Evolutionary conservation across 116 monocot genomes (phyloP).

Genomic region (Cymodocea nodosa): DNA sequence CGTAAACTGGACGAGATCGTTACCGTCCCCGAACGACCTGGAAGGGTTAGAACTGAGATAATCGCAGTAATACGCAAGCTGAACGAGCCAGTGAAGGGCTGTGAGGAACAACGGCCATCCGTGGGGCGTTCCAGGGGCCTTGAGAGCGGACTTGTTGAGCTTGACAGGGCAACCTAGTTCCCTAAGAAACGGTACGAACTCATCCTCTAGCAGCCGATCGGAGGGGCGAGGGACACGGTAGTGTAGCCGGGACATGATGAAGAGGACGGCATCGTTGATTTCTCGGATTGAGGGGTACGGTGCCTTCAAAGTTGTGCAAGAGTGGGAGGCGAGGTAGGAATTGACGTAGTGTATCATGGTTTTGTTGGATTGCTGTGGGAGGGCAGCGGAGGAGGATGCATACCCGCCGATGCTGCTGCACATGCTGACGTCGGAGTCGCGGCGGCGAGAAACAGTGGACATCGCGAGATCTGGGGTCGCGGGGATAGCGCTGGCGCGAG

Average conservation of each 20-base stretch:
- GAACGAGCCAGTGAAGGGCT: constrained; percentile 64
- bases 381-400: background rate
- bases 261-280: constrained; percentile 31
- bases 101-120: constrained; percentile 62
- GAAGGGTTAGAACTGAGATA: constrained; percentile 11
- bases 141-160: constrained; percentile 57
- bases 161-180: constrained; percentile 49
- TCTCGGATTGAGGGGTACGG: constrained; percentile 61
- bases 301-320: constrained; percentile 21
- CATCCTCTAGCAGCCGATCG: constrained; percentile 31
- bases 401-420: too few species aligned
- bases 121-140: constrained; percentile 76
- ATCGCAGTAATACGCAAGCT: constrained; percentile 35
- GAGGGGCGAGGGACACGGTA: background rate
- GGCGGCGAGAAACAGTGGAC: constrained; percentile 14
- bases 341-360: constrained; percentile 42
- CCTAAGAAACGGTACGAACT: constrained; percentile 31
- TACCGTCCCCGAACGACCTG: background rate
- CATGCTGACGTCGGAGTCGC: constrained; percentile 62
- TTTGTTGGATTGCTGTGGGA: constrained; percentile 13
- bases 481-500: constrained; percentile 1
- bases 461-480: constrained; percentile 1
- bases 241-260: constrained; percentile 37
- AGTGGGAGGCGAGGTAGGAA: constrained; percentile 33
- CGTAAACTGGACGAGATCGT: constrained; percentile 20